A percentile compares a stretch with the other conserved stretches of the same genome.
phyloP scores from a whole-genome alignment of 345 rosid genomes.

The Gynandropsis gynandra region DNA sequence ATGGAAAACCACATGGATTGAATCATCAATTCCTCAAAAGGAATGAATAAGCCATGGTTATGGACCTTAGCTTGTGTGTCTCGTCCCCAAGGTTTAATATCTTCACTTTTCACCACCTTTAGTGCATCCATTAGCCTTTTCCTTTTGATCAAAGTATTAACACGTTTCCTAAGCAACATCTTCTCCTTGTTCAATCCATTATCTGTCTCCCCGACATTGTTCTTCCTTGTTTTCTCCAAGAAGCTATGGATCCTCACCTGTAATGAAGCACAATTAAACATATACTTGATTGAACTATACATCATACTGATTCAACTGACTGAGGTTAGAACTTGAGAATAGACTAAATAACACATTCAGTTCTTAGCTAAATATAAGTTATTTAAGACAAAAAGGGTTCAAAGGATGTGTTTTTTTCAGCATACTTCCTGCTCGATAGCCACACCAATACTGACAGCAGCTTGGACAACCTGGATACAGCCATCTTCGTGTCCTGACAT shows the following conservation, averaged over 20 bases:
- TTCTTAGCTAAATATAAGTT: no score
- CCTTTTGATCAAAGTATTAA: slow-evolving; percentile 65
- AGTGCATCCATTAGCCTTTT: slow-evolving; percentile 57
- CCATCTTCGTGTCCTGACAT: slow-evolving; percentile 62
- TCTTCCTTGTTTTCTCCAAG: slow-evolving; percentile 67
- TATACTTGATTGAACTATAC: no score
- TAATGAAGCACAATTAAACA: slow-evolving; percentile 10
- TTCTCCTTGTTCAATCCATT: slow-evolving; percentile 46
- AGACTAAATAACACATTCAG: neutral
- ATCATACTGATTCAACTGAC: no score
- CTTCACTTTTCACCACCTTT: slow-evolving; percentile 63
- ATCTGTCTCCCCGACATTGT: slow-evolving; percentile 34
- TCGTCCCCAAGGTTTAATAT: slow-evolving; percentile 73
- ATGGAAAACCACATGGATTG: neutral
- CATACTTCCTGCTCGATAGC: slow-evolving; percentile 90
- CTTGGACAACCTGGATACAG: slow-evolving; percentile 77
- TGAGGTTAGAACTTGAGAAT: no score
- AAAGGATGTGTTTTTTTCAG: neutral
- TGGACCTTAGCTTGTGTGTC: slow-evolving; percentile 86
- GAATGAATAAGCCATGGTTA: slow-evolving; percentile 14
- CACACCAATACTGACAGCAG: slow-evolving; percentile 71
- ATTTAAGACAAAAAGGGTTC: no score
- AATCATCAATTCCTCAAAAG: slow-evolving; percentile 1
- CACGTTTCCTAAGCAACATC: slow-evolving; percentile 58
- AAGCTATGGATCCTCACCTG: slow-evolving; percentile 78